Percentiles rank a stretch among this genome's conserved stretches.
These are phyloP conservation scores for Solanum piurae DNA, from an alignment of 257 asterid genomes.

Conservation along the genomic window DNA sequence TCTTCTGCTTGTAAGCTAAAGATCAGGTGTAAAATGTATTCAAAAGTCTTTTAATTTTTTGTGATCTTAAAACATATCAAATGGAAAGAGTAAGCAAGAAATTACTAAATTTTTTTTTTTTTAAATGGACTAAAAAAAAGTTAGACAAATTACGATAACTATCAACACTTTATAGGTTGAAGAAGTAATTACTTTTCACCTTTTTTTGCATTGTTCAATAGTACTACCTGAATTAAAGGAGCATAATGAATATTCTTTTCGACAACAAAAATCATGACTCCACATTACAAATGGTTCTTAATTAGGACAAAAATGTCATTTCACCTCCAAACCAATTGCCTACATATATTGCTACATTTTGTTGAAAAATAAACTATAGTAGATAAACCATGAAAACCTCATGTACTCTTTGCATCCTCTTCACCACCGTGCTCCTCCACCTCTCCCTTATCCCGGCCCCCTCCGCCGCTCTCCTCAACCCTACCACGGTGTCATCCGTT, in stretches of 20 bases:
- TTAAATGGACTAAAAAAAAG: too few relatives aligned
- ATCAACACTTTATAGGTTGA: neutral
- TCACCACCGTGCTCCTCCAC: constrained; percentile 1
- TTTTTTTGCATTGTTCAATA: neutral
- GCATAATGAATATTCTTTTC: neutral
- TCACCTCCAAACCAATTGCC: neutral
- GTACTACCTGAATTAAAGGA: neutral
- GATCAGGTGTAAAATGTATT: too few relatives aligned
- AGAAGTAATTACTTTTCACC: neutral
- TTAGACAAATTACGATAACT: neutral
- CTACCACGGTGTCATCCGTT: neutral
- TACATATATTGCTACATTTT: neutral
- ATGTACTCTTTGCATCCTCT: neutral
- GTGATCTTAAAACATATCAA: too few relatives aligned
- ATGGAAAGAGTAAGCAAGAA: too few relatives aligned
- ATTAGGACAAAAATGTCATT: neutral
- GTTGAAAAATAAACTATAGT: neutral
- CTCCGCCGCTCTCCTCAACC: neutral
- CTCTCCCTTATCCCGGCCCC: neutral
- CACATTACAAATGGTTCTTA: neutral
- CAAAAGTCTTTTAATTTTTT: too few relatives aligned
- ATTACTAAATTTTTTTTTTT: too few relatives aligned
- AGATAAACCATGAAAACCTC: constrained; percentile 1
- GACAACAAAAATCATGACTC: neutral
- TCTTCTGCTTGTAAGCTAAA: accelerated